Evolutionary conservation across 371 early-diverging fungal species (phyloP), one percentile per base, ranked within the genome.

Genomic region (Mortierella sp.): DNA sequence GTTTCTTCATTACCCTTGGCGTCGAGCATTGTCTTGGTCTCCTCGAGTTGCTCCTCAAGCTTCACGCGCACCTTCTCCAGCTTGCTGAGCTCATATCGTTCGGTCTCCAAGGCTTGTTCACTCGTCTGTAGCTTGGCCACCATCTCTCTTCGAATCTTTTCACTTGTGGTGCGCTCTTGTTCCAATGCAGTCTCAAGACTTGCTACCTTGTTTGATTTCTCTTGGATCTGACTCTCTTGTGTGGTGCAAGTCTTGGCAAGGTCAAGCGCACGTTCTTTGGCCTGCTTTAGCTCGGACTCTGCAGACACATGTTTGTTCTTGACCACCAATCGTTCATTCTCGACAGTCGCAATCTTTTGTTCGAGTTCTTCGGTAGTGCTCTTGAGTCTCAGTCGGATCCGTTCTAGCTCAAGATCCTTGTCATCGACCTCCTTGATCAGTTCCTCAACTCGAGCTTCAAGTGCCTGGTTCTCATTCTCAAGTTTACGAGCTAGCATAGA

Each of bases 1-100:
- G 86, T 87, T 73, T 90, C 92, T 64, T 92, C 91, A 19, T 88
- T 92, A 46, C 88, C 92, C 83, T 92, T 93, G 60, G 90, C 90
- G 69, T 93, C 93, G 21, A 94, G 82, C 19, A 90, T 68, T 29
- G 77, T 82, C 15, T 84, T 84, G 19, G 92, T 68, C 64, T 87
- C 86, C 30, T 73, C 84, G 12, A 94, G 74, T 60, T 94, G 93
- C 37, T 80, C 77, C 74, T 91, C 92, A n/a, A 92, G 72, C 63
- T 88, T 85, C 56, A 82, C 75, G 68, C 88, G 88, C 19, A 76
- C 79, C 64, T 89, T 87, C 9, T 71, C 59, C 26, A 91, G 70
- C 37, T 89, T 86, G 29, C 91, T 85, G 19, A 86, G 82, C 66
- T 93, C 92, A 23, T 81, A 75, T 19, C 81, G 80, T 70, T 87